Percentiles rank a stretch among this genome's conserved stretches.
Evolutionary conservation across 345 rosid genomes (phyloP).

Genomic region (Mangifera indica): DNA sequence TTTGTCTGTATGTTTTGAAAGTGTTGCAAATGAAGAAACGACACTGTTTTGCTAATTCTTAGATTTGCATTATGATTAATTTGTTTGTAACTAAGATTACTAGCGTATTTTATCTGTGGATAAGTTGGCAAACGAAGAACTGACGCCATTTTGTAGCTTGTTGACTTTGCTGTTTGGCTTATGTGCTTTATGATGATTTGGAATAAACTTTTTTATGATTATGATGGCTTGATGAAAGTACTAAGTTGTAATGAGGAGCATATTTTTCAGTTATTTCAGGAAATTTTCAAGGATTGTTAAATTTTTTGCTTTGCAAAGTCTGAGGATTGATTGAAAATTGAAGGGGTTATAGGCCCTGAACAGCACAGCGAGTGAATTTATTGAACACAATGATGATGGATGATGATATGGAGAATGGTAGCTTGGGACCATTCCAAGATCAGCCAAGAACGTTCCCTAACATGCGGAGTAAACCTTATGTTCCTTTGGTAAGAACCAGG

Average conservation of each 20-base stretch:
- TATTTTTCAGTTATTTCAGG: background rate
- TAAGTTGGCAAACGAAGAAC: too few relatives aligned
- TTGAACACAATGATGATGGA: constrained; percentile 71
- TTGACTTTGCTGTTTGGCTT: background rate
- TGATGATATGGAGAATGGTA: constrained; percentile 81
- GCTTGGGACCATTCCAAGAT: constrained; percentile 66
- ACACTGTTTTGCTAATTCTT: background rate
- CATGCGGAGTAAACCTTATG: constrained; percentile 81
- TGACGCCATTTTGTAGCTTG: too few relatives aligned
- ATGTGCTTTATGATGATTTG: background rate
- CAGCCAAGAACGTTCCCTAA: constrained; percentile 85
- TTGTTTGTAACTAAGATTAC: too few relatives aligned
- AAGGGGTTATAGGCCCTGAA: constrained; percentile 45
- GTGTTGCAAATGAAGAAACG: background rate
- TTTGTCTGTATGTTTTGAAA: too few relatives aligned
- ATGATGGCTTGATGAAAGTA: background rate
- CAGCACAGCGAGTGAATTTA: constrained; percentile 49
- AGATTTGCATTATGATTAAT: too few relatives aligned
- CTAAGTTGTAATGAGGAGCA: background rate
- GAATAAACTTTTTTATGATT: background rate
- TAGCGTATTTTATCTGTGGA: too few relatives aligned
- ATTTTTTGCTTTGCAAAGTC: too few relatives aligned
- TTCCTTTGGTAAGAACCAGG: constrained; percentile 54
- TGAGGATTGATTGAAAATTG: background rate
- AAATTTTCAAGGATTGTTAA: background rate